Conservation (phyloP, 805 yeast species). For the Zygotorulaspora danielsina region DNA sequence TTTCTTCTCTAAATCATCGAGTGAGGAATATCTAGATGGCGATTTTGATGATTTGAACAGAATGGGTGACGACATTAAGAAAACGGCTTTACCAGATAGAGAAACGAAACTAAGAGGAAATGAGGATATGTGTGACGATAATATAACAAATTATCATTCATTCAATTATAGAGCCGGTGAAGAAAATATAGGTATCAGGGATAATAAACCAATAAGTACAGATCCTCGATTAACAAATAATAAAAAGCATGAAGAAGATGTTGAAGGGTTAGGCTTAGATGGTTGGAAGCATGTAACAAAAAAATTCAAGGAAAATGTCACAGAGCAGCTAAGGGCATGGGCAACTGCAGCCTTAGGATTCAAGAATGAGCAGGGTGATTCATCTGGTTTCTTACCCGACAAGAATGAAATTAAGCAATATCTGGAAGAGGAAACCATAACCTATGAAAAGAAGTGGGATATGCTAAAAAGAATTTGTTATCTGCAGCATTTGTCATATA, state of each 20-base stretch:
- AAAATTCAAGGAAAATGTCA: slow-evolving; percentile 50
- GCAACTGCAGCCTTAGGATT: slow-evolving; percentile 43
- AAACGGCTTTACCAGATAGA: slow-evolving; percentile 13
- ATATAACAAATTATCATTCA: slow-evolving; percentile 40
- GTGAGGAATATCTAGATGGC: slow-evolving; percentile 3
- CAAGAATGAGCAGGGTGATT: slow-evolving; percentile 14
- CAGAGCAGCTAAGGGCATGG: slow-evolving; percentile 53
- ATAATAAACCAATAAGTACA: slow-evolving; percentile 70
- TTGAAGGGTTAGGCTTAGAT: slow-evolving; percentile 72
- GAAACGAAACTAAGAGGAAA: background rate
- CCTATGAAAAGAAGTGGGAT: slow-evolving; percentile 61
- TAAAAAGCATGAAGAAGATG: slow-evolving; percentile 63
- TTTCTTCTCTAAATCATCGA: slow-evolving; percentile 2
- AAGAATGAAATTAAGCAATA: slow-evolving; percentile 54
- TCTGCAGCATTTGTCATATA: slow-evolving; percentile 60
- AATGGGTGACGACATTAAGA: slow-evolving; percentile 1
- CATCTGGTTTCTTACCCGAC: slow-evolving; percentile 50
- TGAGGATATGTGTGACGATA: background rate
- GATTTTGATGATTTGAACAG: slow-evolving; percentile 6
- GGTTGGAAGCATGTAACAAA: slow-evolving; percentile 46
- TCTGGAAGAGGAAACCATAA: slow-evolving; percentile 43
- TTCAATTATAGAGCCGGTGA: slow-evolving; percentile 88
- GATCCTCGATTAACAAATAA: slow-evolving; percentile 77
- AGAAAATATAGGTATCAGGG: slow-evolving; percentile 80
- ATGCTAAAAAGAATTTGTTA: slow-evolving; percentile 68